Evolutionary conservation across 2,329 filamentous ascomycete genomes (phyloP).

Genomic region (Xylariaceae sp.): DNA sequence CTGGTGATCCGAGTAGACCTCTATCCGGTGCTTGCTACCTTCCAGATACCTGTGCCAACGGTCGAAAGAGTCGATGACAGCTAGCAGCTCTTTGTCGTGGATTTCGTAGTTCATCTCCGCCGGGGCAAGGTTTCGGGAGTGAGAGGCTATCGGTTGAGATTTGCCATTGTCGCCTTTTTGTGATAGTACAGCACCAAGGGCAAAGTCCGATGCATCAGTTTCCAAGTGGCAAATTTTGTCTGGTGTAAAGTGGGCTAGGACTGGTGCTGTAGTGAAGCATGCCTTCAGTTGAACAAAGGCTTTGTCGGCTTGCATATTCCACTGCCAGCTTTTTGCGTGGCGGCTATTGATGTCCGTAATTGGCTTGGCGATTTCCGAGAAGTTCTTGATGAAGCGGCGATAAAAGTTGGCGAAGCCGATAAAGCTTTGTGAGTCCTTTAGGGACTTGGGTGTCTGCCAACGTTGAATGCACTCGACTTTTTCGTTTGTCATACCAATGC

Average conservation of each 20-base stretch:
- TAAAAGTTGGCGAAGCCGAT: not conserved
- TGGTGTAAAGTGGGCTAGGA: not conserved
- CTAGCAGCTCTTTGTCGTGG: not conserved
- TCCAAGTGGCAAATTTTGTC: not conserved
- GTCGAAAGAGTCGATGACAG: not conserved
- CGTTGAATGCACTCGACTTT: too few relatives aligned
- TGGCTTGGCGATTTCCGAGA: not conserved
- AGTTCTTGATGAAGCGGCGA: not conserved
- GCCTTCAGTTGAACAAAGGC: not conserved
- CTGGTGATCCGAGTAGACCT: not conserved
- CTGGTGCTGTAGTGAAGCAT: not conserved
- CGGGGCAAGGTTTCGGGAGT: not conserved
- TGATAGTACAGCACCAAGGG: not conserved
- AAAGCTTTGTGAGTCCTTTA: too few relatives aligned
- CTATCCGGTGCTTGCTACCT: not conserved
- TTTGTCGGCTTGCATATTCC: not conserved
- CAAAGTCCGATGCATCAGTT: not conserved
- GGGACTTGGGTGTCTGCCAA: too few relatives aligned
- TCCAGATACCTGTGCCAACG: not conserved
- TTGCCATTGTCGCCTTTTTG: not conserved
- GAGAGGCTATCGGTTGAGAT: not conserved
- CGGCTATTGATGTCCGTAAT: not conserved
- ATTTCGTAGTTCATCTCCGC: not conserved
- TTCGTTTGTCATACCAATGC: too few relatives aligned
- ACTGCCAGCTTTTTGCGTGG: not conserved